Base-by-base conservation (phyloP, 495 filamentous ascomycete species). In the Darksidea phi region DNA sequence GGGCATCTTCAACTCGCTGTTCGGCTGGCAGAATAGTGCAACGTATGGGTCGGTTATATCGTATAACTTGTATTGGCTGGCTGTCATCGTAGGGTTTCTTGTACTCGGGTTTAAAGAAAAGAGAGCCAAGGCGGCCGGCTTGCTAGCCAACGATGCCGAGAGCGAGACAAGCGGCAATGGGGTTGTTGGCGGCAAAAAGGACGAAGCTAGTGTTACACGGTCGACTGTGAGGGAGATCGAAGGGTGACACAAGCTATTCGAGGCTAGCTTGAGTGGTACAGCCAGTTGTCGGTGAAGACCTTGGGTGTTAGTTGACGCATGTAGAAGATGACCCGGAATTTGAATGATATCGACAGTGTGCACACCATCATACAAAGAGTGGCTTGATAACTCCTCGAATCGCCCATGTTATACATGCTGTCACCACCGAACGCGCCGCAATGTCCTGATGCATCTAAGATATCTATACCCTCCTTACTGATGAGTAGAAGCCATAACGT, bases 11-110 rank as follows among this genome's bases (percentile, higher is more conserved):
- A 95, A 93, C 62, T 84, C 88, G 17, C 74, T 86, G 63, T 74
- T 90, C 8, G 92, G 92, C 21, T 97, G 92, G 92, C 83, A 85
- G 57, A 96, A 96, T 73, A 88, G 88, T 0, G 92, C 90, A 0
- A 93, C 90, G 0, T 90, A 93, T 56, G 89, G 85, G 48, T 86
- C 84, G 0, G 87, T 94, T 38, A 84, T 97, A 59, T 84, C 86
- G 3, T 97, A 97, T 75, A 95, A 96, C 67, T 24, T 95, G 4
- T 97, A 95, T 77, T 97, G 82, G 88, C 74, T 95, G 25, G 73
- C 73, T 12, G 79, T 91, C 42, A 88, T 89, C 47, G 46, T 78
- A 23, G 77, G 74, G 1, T 87, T 91, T 64, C 52, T 82, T 0
- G 51, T 75, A 10, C 82, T 91, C 82, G 73, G 84, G 55, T 90